Base-by-base conservation (phyloP, 148 eudicot species). In the Rhododendron kiyosumense region DNA sequence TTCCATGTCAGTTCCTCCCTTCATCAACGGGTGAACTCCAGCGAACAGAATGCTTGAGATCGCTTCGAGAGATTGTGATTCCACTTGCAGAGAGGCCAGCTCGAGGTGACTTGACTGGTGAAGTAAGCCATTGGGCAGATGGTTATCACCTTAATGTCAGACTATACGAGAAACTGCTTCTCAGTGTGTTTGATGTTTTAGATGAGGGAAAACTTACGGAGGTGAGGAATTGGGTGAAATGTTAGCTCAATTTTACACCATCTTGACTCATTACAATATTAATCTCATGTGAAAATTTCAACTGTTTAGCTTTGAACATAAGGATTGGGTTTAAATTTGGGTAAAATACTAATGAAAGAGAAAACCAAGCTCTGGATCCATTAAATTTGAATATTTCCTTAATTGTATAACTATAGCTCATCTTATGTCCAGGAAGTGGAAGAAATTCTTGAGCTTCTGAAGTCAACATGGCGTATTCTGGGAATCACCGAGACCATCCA, bases 51-150 rank as follows among this genome's bases (percentile, higher is more conserved):
- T 94, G 99, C 87, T 92, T 97, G 82, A 97, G 92, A 87, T 93
- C 98, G 85, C 91, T 97, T 71, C 90, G 93, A 88, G 99, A 95
- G 79, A 91, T 94, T 85, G 94, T 96, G 59, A 81, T 92, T 90
- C 94, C 98, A 86, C 98, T 95, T 87, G 99, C 99, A 69, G 99
- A 97, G 91, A 95, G 98, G 94, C 95, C 99, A 86, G 97, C 94
- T 87, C 95, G 99, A 86, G 99, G 99, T 88, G 99, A 97, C 91
- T 82, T 97, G 90, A 97, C 99, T 65, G 99, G 99, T 90, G 98
- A 97, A 94, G 91, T 97, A 80, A 92, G 99, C 89, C 99, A 97
- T 85, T 97, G 99, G 99, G 98, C 99, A 87, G 99, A 97, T 91
- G 99, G 99, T 78, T 97, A 97, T 92, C 98, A 95, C 90, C 93